These are phyloP conservation scores for Teunomyces atbi DNA, from an alignment of 805 yeast species.

Conservation along the genomic window DNA sequence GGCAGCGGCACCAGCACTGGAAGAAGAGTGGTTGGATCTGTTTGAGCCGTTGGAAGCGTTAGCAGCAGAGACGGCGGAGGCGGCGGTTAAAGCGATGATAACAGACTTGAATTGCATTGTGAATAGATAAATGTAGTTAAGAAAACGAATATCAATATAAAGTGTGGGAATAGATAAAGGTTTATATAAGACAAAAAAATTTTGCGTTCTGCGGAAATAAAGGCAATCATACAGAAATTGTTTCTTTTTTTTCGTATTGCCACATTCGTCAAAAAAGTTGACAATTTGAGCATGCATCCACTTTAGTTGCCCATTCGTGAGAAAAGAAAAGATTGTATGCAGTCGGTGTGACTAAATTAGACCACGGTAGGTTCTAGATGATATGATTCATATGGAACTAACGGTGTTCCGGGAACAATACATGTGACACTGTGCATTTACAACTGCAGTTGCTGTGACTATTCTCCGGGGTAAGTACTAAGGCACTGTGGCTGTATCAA, in stretches of 20 bases:
- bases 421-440: not conserved
- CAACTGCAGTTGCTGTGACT: not conserved
- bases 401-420: not conserved
- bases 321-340: not conserved
- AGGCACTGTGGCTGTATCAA: not conserved
- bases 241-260: conserved; percentile 1
- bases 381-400: not conserved
- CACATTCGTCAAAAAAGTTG: not conserved
- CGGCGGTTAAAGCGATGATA: conserved; percentile 29
- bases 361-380: not conserved
- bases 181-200: conserved; percentile 1
- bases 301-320: not conserved
- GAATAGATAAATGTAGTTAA: not conserved
- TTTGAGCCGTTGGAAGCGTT: conserved; percentile 16
- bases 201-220: conserved; percentile 3
- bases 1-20: conserved; percentile 21
- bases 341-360: not conserved
- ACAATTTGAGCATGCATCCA: not conserved
- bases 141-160: not conserved
- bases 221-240: not conserved
- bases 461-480: not conserved
- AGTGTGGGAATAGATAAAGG: conserved; percentile 2
- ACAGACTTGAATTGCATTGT: conserved; percentile 29
- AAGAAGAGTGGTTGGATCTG: conserved; percentile 11
- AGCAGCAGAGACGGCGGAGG: conserved; percentile 25